These are phyloP conservation scores for Cutaneotrichosporon daszewskae DNA, from an alignment of 1,284 basidiomycete genomes.

Conservation along the genomic window DNA sequence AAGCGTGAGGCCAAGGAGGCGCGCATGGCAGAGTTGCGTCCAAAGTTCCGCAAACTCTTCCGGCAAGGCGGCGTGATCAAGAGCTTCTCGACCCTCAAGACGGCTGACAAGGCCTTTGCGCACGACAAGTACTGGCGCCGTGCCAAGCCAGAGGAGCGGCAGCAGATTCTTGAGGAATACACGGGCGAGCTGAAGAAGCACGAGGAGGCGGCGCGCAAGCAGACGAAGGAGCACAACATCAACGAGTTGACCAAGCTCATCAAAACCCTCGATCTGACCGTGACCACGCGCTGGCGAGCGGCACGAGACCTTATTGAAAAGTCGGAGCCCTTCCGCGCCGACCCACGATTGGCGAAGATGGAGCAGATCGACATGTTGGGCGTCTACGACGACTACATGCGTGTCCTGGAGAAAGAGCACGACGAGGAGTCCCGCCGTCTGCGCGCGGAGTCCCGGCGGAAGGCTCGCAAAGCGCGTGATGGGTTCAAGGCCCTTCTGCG, in stretches of 20 bases:
- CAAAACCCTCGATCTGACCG: conserved; percentile 75
- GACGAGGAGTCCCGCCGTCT: conserved; percentile 71
- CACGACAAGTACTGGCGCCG: conserved; percentile 84
- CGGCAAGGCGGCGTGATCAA: conserved; percentile 76
- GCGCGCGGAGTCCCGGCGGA: conserved; percentile 74
- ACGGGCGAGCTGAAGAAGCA: conserved; percentile 72
- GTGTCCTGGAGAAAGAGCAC: conserved; percentile 77
- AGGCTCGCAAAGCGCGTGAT: conserved; percentile 79
- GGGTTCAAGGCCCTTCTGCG: conserved; percentile 75
- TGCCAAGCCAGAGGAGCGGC: conserved; percentile 73
- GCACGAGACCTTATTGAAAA: conserved; percentile 69
- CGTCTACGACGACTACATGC: conserved; percentile 85
- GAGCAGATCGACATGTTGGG: conserved; percentile 83
- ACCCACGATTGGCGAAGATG: conserved; percentile 67
- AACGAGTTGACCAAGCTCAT: conserved; percentile 71
- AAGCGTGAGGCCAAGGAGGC: conserved; percentile 75
- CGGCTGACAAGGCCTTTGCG: conserved; percentile 73
- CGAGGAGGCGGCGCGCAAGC: conserved; percentile 65
- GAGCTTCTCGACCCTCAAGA: conserved; percentile 79
- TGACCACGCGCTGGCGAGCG: conserved; percentile 78
- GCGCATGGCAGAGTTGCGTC: conserved; percentile 71
- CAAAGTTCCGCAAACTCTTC: conserved; percentile 74
- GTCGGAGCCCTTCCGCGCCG: conserved; percentile 69
- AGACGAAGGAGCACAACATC: conserved; percentile 66
- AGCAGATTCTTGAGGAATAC: conserved; percentile 82